Evolutionary conservation across 345 rosid species (phyloP).

Genomic region (Erucastrum elatum): DNA sequence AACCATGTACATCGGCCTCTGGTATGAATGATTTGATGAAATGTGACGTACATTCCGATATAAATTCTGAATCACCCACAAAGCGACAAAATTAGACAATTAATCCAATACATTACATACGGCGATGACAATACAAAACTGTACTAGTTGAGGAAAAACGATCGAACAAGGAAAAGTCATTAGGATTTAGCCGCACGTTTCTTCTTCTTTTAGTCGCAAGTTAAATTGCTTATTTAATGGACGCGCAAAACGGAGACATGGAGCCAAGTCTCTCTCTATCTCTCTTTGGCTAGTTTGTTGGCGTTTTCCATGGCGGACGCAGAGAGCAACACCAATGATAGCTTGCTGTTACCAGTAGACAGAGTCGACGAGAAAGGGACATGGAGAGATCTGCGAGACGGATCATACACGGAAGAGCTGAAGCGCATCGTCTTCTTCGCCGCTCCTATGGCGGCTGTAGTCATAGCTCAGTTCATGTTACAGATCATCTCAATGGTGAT

Average conservation of each 20-base stretch:
- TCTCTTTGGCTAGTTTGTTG: neutral
- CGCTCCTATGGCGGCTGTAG: slow-evolving; percentile 71
- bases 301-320: slow-evolving; percentile 26
- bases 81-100: neutral
- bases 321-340: slow-evolving; percentile 22
- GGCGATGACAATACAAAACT: neutral
- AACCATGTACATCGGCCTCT: no score
- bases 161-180: neutral
- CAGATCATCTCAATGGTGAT: slow-evolving; percentile 39
- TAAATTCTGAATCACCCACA: slow-evolving; percentile 3
- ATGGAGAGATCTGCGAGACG: slow-evolving; percentile 32
- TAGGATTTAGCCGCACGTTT: neutral
- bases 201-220: neutral
- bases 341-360: slow-evolving; percentile 13
- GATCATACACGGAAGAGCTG: slow-evolving; percentile 44
- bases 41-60: neutral
- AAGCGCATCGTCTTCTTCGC: slow-evolving; percentile 54
- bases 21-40: neutral
- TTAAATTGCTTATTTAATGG: neutral
- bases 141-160: neutral
- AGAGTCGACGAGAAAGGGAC: slow-evolving; percentile 18
- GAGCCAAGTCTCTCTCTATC: neutral
- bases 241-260: neutral
- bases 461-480: slow-evolving; percentile 51
- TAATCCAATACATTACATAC: neutral